These are phyloP conservation scores for Wallacemonas collosoma DNA, from an alignment of 208 protist genomes.

Conservation along the genomic window DNA sequence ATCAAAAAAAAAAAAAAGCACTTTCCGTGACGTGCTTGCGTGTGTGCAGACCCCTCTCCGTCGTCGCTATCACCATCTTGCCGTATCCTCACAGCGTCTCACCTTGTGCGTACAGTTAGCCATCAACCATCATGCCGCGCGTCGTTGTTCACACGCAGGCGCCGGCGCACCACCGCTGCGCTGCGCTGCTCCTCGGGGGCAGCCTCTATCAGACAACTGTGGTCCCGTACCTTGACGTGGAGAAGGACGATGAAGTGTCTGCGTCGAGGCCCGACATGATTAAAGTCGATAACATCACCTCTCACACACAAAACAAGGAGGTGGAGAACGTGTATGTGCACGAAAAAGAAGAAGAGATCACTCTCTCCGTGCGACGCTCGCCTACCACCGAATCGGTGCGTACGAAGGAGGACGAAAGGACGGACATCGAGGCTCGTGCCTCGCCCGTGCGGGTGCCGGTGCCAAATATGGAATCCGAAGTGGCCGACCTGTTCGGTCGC, in stretches of 20 bases:
- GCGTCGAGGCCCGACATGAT: neutral
- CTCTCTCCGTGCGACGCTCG: no score
- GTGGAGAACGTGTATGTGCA: neutral
- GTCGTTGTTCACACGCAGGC: neutral
- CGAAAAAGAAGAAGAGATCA: slow-evolving; percentile 12
- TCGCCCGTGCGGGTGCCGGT: neutral
- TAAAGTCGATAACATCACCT: slow-evolving; percentile 4
- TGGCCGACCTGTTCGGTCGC: slow-evolving; percentile 19
- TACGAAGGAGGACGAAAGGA: neutral
- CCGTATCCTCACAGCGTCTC: no score
- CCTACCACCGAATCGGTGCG: no score
- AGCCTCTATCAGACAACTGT: slow-evolving; percentile 10
- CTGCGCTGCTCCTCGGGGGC: neutral
- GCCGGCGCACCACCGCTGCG: neutral
- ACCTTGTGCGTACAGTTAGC: no score
- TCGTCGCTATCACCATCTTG: no score
- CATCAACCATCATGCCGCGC: slow-evolving; percentile 8
- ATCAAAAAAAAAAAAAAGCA: no score
- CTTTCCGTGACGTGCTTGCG: no score
- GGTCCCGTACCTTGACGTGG: slow-evolving; percentile 14
- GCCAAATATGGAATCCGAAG: slow-evolving; percentile 26
- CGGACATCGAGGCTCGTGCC: neutral
- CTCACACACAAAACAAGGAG: slow-evolving; percentile 5
- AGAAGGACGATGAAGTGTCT: slow-evolving; percentile 2
- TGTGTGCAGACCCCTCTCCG: no score